Conservation (phyloP, 768 basidiomycete genomes). For the Auriscalpium vulgare region DNA sequence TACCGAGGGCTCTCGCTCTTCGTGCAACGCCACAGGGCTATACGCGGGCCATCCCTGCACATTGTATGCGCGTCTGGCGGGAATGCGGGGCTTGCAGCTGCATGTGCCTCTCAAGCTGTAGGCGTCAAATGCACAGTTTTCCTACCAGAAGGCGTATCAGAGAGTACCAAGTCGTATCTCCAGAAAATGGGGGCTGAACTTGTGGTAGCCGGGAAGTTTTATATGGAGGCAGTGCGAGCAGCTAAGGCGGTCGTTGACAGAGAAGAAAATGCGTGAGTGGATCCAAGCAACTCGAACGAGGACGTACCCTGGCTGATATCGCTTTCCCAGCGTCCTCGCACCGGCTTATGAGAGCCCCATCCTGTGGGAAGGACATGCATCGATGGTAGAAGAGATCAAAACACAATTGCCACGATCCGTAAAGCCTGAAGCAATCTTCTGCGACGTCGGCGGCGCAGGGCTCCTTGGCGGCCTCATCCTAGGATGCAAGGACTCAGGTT, state of each 20-base stretch:
- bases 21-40: slow-evolving; percentile 40
- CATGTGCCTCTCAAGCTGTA: slow-evolving; percentile 50
- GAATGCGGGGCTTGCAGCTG: slow-evolving; percentile 73
- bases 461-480: slow-evolving; percentile 60
- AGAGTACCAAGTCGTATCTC: slow-evolving; percentile 42
- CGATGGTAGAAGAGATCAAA: slow-evolving; percentile 59
- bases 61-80: slow-evolving; percentile 68
- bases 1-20: slow-evolving; percentile 64
- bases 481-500: slow-evolving; percentile 56
- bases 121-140: slow-evolving; percentile 58
- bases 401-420: slow-evolving; percentile 34
- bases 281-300: background rate
- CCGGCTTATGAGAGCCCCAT: slow-evolving; percentile 65
- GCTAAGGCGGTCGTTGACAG: slow-evolving; percentile 39
- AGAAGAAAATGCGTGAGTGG: slow-evolving; percentile 46
- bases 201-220: slow-evolving; percentile 48
- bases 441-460: slow-evolving; percentile 72
- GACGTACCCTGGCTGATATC: background rate
- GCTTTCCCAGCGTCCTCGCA: slow-evolving; percentile 46
- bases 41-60: slow-evolving; percentile 47
- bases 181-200: slow-evolving; percentile 48
- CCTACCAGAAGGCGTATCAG: slow-evolving; percentile 47
- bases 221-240: slow-evolving; percentile 45
- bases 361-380: slow-evolving; percentile 73
- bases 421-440: slow-evolving; percentile 66